Evolutionary conservation across 1,139 yeast species (phyloP), one percentile per base, ranked within the genome.

Genomic region (Zygosaccharomyces sapae): DNA sequence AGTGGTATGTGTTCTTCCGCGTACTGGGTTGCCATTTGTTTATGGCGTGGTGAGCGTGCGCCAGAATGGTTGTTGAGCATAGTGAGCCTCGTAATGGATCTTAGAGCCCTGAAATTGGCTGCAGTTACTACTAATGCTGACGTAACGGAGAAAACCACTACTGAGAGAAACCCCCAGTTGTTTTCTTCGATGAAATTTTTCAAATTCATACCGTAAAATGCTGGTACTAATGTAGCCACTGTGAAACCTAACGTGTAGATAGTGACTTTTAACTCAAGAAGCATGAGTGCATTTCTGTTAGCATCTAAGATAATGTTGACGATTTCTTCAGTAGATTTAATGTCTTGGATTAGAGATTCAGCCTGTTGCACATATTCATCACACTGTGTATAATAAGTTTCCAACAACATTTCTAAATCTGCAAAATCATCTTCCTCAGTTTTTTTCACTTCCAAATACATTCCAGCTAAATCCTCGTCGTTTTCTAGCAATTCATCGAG

Each of bases 301-400:
- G 98, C 89, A 67, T 94, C 99, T 46, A 94, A 70, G 49, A 94
- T 88, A 58, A 94, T 92, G 65, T 94, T 94, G 50, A 89, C 94
- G 59, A 94, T 89, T 63, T 94, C 99, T 63, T 94, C 98, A 0
- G 99, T 92, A 12, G 95, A 88, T 53, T 83, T 80, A 57, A 94
- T 92, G 66, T 92, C 95, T 79, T 65, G 70, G 31, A 87, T 80
- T 47, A 89, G 71, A 30, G 90, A 83, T 42, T 88, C 96, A 0
- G 95, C 85, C 49, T 88, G 89, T 65, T 92, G 99, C 2, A 92
- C 98, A 60, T 88, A 86, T 67, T 94, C 98, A 61, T 94, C 98
- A 65, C 95, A 86, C 59, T 92, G 97, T 51, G 88, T 86, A 68
- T 88, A 89, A 69, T 94, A 94, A 0, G 96, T 81, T 63, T 94